Base-by-base conservation (phyloP, 2,329 filamentous ascomycete genomes). In the Tolypocladium endophyticum region DNA sequence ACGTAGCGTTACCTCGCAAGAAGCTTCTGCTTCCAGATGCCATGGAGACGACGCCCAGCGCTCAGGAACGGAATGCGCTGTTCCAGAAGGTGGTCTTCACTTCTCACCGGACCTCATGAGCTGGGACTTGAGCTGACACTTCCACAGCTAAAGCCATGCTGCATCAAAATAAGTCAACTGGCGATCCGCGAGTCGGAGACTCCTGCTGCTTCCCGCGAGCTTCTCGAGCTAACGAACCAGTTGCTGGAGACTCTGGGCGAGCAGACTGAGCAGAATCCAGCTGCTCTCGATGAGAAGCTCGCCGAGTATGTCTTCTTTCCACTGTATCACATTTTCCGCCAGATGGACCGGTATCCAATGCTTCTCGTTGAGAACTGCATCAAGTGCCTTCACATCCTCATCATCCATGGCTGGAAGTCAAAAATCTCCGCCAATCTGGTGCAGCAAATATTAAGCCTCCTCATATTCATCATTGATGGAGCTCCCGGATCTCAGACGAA, bases 221-320 rank as follows among this genome's bases (percentile, higher is more conserved):
- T 87, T 54, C 70, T 76, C 33, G 69, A 74, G 9, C 75, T 82
- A 33, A 76, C 76, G 2, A 70, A 72, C 30, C 73, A 79, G 60
- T 71, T 86, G 3, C 72, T 78, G 36, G 63, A 64, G 28, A 71
- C 82, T n/a, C 72, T 86, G 5, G 69, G 77, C 53, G 69, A 70
- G 38, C 80, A 80, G 66, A 66, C 76, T 35, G 67, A 70, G 50
- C 68, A 67, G 30, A 78, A 84, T 63, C 71, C 77, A 3, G 70
- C 76, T 2, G 75, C 77, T 0, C 72, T 97, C 23, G 90, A 97
- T 71, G 81, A 87, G 58, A 93, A 92, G 71, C 77, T 97, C 23
- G 91, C 92, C 18, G 92, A 97, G 76, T 99, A 97, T 78, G 83
- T 89, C 68, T 97, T 97, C 77, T 96, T 97, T 63, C 94, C 94